Percentiles rank a stretch among this genome's conserved stretches.
phyloP scores from a whole-genome alignment of 2,329 filamentous ascomycete species.

The Aspergillus eucalypticola region DNA sequence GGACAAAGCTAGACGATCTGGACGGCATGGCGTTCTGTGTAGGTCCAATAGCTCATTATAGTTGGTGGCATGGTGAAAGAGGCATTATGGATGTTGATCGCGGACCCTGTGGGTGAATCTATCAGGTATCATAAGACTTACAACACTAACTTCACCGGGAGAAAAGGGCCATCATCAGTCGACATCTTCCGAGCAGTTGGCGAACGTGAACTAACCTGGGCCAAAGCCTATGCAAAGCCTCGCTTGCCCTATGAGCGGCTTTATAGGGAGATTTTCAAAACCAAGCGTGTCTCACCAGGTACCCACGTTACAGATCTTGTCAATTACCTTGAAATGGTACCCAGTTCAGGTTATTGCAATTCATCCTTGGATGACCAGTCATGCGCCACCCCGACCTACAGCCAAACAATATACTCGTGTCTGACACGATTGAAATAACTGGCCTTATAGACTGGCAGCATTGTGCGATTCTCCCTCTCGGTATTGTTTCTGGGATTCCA shows the following conservation, averaged over 20 bases:
- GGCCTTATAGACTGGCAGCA: slow-evolving; percentile 48
- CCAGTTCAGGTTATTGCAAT: slow-evolving; percentile 13
- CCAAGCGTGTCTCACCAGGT: slow-evolving; percentile 15
- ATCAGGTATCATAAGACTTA: neutral
- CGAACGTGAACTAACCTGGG: slow-evolving; percentile 19
- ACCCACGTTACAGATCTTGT: slow-evolving; percentile 19
- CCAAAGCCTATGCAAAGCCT: slow-evolving; percentile 17
- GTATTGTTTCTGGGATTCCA: slow-evolving; percentile 42
- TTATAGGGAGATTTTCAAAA: slow-evolving; percentile 20
- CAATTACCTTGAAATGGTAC: slow-evolving; percentile 17
- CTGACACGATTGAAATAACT: slow-evolving; percentile 32
- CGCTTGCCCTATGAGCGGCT: slow-evolving; percentile 20
- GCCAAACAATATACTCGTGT: slow-evolving; percentile 34
- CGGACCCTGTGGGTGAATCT: slow-evolving; percentile 21
- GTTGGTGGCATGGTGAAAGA: slow-evolving; percentile 21
- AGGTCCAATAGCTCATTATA: slow-evolving; percentile 18
- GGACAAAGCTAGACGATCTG: slow-evolving; percentile 15
- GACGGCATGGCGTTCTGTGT: slow-evolving; percentile 16
- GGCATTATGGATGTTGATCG: slow-evolving; percentile 11
- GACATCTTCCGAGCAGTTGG: slow-evolving; percentile 16
- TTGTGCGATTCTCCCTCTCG: slow-evolving; percentile 37
- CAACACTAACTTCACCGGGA: neutral
- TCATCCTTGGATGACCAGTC: slow-evolving; percentile 17
- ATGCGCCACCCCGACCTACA: slow-evolving; percentile 30
- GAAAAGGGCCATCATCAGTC: slow-evolving; percentile 14